Evolutionary conservation across 257 asterid genomes (phyloP), one percentile per base, ranked within the genome.

Genomic region (Rehmannia glutinosa): DNA sequence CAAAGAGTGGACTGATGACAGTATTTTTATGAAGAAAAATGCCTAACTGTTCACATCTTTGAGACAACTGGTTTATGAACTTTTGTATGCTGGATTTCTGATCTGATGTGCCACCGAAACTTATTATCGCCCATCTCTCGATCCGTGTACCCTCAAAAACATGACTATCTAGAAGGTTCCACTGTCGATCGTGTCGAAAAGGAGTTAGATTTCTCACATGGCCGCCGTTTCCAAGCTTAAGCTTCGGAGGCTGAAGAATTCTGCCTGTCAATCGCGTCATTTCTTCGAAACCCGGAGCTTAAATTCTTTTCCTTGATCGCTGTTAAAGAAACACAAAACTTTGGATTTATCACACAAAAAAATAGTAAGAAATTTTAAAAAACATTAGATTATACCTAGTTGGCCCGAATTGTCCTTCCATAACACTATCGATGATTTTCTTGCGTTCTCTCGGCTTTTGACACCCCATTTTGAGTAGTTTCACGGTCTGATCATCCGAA

Each of bases 161-260:
- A 54, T 93, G 99, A 82, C 99, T 87, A 15, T 86, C 92, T 2
- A 85, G 77, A 56, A 93, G 92, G 76, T 93, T 93, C 99, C 99
- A 93, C 51, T 93, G 97, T 16, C 96, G 80, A 73, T 93, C 99
- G 2, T 72, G 86, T 10, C 99, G 95, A 0, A 84, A 80, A 25
- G 97, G 99, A 62, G 91, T 82, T 17, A 93, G 81, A 38, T 90
- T 75, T 54, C 87, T 85, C 33, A 88, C 85, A 64, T 79, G 75
- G 12, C 99, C 99, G 54, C 89, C 83, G 36, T 85, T 60, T 23
- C 99, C 99, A 11, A 94, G 99, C 83, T 83, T 88, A 46, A 91
- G 97, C 78, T 86, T 88, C 1, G 99, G 99, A 63, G 99, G 99
- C 76, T 84, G 86, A 57, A 94, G 97, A 51, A 94, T 77, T 73